These are phyloP conservation scores for Elaeis oleifera DNA, from an alignment of 202 grass and related monocot species.

Conservation along the genomic window DNA sequence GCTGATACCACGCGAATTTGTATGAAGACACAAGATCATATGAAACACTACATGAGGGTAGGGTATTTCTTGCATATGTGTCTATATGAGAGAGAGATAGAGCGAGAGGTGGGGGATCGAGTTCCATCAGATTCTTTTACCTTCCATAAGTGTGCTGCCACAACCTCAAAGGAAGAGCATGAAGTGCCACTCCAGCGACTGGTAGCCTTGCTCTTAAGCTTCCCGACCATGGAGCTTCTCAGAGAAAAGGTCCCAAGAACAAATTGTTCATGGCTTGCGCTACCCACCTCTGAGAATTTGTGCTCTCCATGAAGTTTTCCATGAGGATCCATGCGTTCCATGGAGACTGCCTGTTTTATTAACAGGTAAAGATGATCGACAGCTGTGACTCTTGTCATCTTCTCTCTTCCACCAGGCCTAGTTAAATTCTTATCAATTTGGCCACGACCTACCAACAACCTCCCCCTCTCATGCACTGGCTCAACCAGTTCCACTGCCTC, in stretches of 20 bases:
- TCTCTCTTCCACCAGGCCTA: not conserved
- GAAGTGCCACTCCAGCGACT: not conserved
- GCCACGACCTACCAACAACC: constrained; percentile 3
- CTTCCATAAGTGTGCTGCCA: constrained; percentile 23
- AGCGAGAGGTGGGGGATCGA: no score
- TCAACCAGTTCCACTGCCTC: not conserved
- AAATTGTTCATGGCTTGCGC: constrained; percentile 1
- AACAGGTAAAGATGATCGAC: constrained; percentile 19
- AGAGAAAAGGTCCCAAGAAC: constrained; percentile 15
- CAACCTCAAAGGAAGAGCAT: constrained; percentile 22
- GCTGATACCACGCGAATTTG: no score
- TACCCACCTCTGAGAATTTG: not conserved
- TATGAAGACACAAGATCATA: no score
- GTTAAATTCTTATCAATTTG: not conserved
- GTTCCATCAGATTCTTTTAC: not conserved
- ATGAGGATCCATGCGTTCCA: not conserved
- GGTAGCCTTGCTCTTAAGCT: constrained; percentile 14
- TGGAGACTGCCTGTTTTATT: constrained; percentile 10
- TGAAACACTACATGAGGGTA: no score
- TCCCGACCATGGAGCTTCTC: constrained; percentile 2
- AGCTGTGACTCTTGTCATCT: not conserved
- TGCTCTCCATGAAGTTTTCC: not conserved
- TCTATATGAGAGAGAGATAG: no score
- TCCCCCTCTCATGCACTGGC: constrained; percentile 23
- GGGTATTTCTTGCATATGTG: no score